phyloP scores from a whole-genome alignment of 345 rosid species.

The Sapria himalayana region DNA sequence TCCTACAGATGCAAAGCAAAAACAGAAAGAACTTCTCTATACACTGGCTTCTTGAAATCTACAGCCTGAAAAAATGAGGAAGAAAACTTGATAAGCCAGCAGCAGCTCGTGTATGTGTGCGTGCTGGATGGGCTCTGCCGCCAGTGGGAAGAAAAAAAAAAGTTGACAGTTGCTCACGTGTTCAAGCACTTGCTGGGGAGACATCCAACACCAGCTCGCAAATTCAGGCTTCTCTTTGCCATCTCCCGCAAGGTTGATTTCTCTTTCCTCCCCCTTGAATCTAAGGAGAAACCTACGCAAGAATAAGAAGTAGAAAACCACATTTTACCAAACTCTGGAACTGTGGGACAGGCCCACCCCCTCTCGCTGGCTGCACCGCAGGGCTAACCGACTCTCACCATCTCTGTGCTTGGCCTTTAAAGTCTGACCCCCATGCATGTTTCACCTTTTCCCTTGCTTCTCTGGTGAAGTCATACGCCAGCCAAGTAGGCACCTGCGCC shows the following conservation, averaged over 20 bases:
- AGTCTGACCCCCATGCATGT: conserved; percentile 67
- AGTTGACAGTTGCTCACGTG: conserved; percentile 23
- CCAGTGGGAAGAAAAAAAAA: neutral
- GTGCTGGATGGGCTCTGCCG: conserved; percentile 45
- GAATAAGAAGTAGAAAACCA: neutral
- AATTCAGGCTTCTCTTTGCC: conserved; percentile 86
- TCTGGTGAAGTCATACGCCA: conserved; percentile 83
- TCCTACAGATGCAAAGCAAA: conserved; percentile 55
- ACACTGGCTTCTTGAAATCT: conserved; percentile 78
- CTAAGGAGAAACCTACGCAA: conserved; percentile 58
- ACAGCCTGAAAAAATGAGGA: conserved; percentile 38
- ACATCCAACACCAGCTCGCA: conserved; percentile 70
- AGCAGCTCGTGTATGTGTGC: conserved; percentile 35
- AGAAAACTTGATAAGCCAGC: neutral
- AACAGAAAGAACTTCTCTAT: conserved; percentile 44
- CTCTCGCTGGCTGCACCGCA: neutral
- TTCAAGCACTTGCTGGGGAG: conserved; percentile 43
- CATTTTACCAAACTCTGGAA: neutral
- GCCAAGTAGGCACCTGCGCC: conserved; percentile 60
- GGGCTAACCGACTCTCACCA: conserved; percentile 28
- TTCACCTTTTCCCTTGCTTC: conserved; percentile 69
- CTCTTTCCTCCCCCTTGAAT: conserved; percentile 70
- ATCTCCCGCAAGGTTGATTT: conserved; percentile 72
- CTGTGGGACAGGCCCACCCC: neutral
- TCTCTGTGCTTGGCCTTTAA: conserved; percentile 97